Percentiles rank a stretch among this genome's conserved stretches.
These are phyloP conservation scores for Macrophomina tecta DNA, from an alignment of 2,329 filamentous ascomycete genomes.

Conservation along the genomic window DNA sequence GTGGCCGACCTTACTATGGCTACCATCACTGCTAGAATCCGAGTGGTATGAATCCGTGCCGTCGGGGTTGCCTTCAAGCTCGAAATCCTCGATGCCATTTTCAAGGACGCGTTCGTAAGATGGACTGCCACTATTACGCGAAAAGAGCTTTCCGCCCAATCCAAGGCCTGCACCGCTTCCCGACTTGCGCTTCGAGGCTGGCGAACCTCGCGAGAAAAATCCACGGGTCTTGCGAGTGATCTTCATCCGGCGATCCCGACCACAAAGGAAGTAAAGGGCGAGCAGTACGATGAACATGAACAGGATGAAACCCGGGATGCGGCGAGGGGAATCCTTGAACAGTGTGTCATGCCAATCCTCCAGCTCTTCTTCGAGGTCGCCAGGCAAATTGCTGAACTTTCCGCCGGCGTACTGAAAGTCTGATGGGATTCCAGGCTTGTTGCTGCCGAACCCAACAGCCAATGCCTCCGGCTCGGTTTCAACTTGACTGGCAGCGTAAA, in stretches of 20 bases:
- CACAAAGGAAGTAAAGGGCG: constrained; percentile 75
- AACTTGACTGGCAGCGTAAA: constrained; percentile 91
- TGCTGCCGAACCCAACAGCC: constrained; percentile 92
- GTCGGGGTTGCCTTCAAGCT: constrained; percentile 72
- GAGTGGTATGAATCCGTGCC: constrained; percentile 49
- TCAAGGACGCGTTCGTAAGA: constrained; percentile 85
- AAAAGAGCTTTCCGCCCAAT: constrained; percentile 42
- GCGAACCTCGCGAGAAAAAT: constrained; percentile 47
- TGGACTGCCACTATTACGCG: constrained; percentile 57
- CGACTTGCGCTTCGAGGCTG: constrained; percentile 37
- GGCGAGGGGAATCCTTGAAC: constrained; percentile 68
- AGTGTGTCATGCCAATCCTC: constrained; percentile 64
- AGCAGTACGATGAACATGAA: constrained; percentile 76
- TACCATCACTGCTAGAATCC: constrained; percentile 60
- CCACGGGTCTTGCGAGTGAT: constrained; percentile 64
- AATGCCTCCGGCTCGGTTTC: constrained; percentile 54
- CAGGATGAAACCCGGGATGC: constrained; percentile 76
- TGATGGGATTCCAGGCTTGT: constrained; percentile 67
- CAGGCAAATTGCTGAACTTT: constrained; percentile 50
- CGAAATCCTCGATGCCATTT: constrained; percentile 73
- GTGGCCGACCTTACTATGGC: constrained; percentile 63
- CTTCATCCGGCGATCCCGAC: constrained; percentile 72
- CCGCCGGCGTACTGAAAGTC: constrained; percentile 85
- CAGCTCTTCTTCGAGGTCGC: constrained; percentile 56
- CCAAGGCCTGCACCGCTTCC: constrained; percentile 30